Evolutionary conservation across 345 rosid species (phyloP).

Genomic region (Dimocarpus longan): DNA sequence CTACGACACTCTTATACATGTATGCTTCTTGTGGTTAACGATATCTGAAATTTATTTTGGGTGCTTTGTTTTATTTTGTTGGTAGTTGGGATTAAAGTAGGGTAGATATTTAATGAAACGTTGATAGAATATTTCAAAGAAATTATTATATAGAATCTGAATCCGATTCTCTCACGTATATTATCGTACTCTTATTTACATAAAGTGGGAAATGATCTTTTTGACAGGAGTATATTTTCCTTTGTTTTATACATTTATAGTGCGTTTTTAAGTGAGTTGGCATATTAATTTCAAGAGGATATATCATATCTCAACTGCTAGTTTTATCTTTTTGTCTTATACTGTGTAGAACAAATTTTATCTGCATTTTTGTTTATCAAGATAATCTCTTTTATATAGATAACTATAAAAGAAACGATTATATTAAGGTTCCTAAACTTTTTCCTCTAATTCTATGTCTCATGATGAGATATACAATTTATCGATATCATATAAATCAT

Average conservation of each 20-base stretch:
- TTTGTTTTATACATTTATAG: background rate
- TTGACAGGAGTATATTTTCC: background rate
- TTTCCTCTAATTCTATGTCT: too few species aligned
- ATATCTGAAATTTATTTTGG: background rate
- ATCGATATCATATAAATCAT: too few species aligned
- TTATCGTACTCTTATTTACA: conserved; percentile 11
- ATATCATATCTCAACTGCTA: too few species aligned
- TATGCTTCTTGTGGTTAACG: background rate
- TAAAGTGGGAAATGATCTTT: conserved; percentile 5
- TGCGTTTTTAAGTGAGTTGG: too few species aligned
- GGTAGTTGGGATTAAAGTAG: conserved; percentile 28
- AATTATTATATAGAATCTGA: conserved; percentile 20
- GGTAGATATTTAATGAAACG: background rate
- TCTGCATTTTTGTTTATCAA: too few species aligned
- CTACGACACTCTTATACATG: background rate
- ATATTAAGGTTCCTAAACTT: too few species aligned
- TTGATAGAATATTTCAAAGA: conserved; percentile 15
- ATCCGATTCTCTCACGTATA: conserved; percentile 35
- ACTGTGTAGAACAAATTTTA: too few species aligned
- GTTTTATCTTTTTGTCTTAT: too few species aligned
- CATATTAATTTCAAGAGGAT: too few species aligned
- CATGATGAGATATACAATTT: too few species aligned
- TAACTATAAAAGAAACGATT: too few species aligned
- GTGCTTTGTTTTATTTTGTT: conserved; percentile 17
- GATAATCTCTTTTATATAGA: too few species aligned